Evolutionary conservation across 1,284 basidiomycete species (phyloP).

Genomic region (Malassezia nana): DNA sequence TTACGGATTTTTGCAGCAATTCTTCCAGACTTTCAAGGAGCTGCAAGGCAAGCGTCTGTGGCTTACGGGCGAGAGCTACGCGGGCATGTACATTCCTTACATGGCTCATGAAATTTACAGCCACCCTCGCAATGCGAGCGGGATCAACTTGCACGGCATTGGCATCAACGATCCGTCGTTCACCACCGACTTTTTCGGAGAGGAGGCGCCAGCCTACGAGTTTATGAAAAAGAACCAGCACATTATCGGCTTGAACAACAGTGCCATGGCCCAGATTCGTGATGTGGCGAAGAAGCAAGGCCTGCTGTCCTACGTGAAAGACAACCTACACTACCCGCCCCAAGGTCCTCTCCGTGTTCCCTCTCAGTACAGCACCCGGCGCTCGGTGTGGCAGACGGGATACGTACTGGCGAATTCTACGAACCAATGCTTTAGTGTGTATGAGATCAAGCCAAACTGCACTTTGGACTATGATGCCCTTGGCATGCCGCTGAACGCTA

Average conservation of each 20-base stretch:
- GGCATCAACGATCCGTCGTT: slow-evolving; percentile 42
- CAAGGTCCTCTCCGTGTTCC: slow-evolving; percentile 17
- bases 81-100: slow-evolving; percentile 98
- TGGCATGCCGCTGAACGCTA: slow-evolving; percentile 18
- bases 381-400: neutral
- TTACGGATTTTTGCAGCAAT: slow-evolving; percentile 36
- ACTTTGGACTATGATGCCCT: slow-evolving; percentile 14
- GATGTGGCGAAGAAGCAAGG: slow-evolving; percentile 20
- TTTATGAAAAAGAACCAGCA: slow-evolving; percentile 3
- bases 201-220: slow-evolving; percentile 29
- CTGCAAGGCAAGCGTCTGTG: slow-evolving; percentile 26
- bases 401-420: neutral
- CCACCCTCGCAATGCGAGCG: slow-evolving; percentile 14
- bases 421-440: slow-evolving; percentile 5
- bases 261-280: slow-evolving; percentile 21
- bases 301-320: slow-evolving; percentile 24
- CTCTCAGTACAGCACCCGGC: neutral
- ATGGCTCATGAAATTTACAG: slow-evolving; percentile 52
- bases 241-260: slow-evolving; percentile 18
- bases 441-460: slow-evolving; percentile 11
- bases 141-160: slow-evolving; percentile 39
- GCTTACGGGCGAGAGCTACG: slow-evolving; percentile 58
- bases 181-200: slow-evolving; percentile 20
- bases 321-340: slow-evolving; percentile 39
- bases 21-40: slow-evolving; percentile 28